Evolutionary conservation across 345 rosid genomes (phyloP).

Genomic region (Mercurialis annua): DNA sequence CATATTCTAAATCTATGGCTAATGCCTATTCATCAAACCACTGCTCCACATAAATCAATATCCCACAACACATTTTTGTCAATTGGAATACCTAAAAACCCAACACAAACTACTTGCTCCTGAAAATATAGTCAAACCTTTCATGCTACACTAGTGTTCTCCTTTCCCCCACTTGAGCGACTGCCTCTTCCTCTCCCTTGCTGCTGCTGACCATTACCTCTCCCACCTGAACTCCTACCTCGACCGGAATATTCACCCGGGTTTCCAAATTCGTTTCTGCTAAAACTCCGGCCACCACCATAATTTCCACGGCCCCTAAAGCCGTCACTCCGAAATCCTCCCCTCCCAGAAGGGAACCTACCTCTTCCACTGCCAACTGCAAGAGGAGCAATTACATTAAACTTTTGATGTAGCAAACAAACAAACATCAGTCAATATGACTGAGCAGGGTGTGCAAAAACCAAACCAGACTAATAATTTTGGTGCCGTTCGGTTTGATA

Average conservation of each 20-base stretch:
- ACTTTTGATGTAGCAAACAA: background rate
- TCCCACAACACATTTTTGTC: constrained; percentile 8
- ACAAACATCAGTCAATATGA: background rate
- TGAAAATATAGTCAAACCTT: background rate
- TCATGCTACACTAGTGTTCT: constrained; percentile 12
- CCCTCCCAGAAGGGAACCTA: constrained; percentile 23
- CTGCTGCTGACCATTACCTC: constrained; percentile 27
- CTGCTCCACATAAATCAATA: constrained; percentile 3
- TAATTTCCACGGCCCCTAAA: constrained; percentile 25
- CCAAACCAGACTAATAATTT: too few species aligned
- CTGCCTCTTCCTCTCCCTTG: constrained; percentile 42
- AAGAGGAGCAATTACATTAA: background rate
- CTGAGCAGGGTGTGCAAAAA: too few species aligned
- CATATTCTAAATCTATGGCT: background rate
- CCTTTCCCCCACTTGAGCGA: constrained; percentile 11
- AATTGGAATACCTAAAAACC: background rate
- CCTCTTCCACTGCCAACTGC: constrained; percentile 28
- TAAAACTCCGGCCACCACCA: constrained; percentile 17
- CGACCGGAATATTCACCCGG: constrained; percentile 24
- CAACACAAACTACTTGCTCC: background rate
- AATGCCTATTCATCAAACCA: constrained; percentile 9
- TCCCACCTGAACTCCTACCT: constrained; percentile 17
- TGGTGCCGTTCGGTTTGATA: too few species aligned
- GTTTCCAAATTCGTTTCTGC: constrained; percentile 19
- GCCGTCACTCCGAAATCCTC: constrained; percentile 18